Conservation (phyloP, 2,329 filamentous ascomycete species). For the Mycosphaerella sp. region DNA sequence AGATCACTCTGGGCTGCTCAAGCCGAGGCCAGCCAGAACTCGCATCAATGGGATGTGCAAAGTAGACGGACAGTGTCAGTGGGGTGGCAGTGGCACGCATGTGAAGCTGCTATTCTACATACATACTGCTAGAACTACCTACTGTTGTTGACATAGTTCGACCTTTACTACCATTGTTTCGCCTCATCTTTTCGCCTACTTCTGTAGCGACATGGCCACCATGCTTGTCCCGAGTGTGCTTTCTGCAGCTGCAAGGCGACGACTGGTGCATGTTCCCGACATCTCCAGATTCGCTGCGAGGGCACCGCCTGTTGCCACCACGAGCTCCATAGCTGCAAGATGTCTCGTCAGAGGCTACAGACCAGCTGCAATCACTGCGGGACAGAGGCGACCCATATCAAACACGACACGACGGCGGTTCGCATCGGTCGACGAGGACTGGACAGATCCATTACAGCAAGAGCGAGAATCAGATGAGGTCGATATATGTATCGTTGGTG, state of each 20-base stretch:
- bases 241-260: conserved; percentile 20
- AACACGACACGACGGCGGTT: conserved; percentile 28
- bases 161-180: neutral
- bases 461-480: conserved; percentile 91
- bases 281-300: conserved; percentile 9
- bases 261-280: conserved; percentile 16
- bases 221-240: conserved; percentile 24
- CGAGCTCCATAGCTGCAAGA: conserved; percentile 21
- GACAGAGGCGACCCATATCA: conserved; percentile 33
- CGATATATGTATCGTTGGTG: conserved; percentile 94
- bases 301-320: conserved; percentile 10
- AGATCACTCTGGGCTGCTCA: conserved; percentile 5
- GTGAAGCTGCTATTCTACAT: conserved; percentile 9
- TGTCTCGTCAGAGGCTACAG: conserved; percentile 26
- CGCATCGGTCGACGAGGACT: conserved; percentile 37
- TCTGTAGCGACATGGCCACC: conserved; percentile 2
- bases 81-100: too few species aligned
- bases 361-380: conserved; percentile 33
- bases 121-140: too few species aligned
- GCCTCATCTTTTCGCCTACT: conserved; percentile 13
- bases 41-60: neutral
- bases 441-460: conserved; percentile 47
- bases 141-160: too few species aligned
- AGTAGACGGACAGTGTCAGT: too few species aligned
- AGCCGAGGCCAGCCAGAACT: conserved; percentile 5